Conservation (phyloP, 257 asterid genomes). For the Solanum paucissectum region DNA sequence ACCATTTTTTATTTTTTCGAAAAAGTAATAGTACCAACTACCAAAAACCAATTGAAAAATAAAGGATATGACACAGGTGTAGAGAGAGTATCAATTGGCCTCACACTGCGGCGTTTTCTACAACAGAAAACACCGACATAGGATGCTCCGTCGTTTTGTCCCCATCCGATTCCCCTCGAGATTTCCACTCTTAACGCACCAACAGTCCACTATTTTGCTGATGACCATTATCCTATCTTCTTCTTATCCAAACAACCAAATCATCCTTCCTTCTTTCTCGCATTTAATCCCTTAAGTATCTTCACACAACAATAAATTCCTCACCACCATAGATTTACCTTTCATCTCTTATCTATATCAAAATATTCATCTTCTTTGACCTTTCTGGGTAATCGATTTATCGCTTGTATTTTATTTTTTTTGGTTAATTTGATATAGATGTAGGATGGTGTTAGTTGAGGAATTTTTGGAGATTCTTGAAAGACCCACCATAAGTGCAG, state of each 20-base stretch:
- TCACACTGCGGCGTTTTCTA: background rate
- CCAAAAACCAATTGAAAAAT: background rate
- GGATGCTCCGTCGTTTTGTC: background rate
- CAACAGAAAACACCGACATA: background rate
- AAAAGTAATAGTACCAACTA: background rate
- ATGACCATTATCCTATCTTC: background rate
- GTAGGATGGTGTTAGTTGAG: slow-evolving; percentile 35
- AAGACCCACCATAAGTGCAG: slow-evolving; percentile 43
- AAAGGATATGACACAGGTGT: background rate
- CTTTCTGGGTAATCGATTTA: background rate
- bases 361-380: background rate
- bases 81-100: background rate
- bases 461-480: slow-evolving; percentile 46
- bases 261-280: background rate
- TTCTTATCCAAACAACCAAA: background rate
- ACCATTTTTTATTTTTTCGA: no score
- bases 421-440: background rate
- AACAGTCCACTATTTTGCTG: background rate
- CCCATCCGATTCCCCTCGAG: background rate
- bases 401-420: background rate
- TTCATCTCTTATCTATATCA: background rate
- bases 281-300: background rate
- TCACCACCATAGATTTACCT: slow-evolving; percentile 12
- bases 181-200: background rate
- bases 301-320: background rate